A percentile compares a stretch with the other conserved stretches of the same genome.
These are phyloP conservation scores for Nepenthes alata DNA, from an alignment of 179 eudicot genomes.

Conservation along the genomic window DNA sequence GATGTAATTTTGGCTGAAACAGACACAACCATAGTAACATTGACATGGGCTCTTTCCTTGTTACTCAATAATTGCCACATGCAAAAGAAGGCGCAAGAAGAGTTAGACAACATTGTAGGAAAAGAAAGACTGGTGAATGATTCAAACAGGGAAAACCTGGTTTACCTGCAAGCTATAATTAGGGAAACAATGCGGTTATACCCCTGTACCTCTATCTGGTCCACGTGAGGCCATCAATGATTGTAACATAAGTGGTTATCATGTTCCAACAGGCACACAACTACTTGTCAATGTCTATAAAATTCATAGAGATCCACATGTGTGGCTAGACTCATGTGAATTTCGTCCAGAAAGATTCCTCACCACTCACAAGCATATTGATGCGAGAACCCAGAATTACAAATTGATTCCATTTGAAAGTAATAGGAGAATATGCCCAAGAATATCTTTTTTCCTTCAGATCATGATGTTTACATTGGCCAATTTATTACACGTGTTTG, in stretches of 20 bases:
- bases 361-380: slow-evolving; percentile 6
- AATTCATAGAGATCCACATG: slow-evolving; percentile 14
- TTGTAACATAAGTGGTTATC: slow-evolving; percentile 11
- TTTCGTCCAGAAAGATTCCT: slow-evolving; percentile 22
- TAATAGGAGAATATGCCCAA: slow-evolving; percentile 19
- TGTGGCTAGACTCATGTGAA: slow-evolving; percentile 16
- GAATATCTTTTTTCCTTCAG: slow-evolving; percentile 2
- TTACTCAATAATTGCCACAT: slow-evolving; percentile 8
- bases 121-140: slow-evolving; percentile 15
- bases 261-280: slow-evolving; percentile 12
- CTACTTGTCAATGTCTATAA: slow-evolving; percentile 10
- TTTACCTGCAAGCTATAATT: slow-evolving; percentile 7
- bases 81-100: slow-evolving; percentile 6
- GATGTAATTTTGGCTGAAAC: neutral
- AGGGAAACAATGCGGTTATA: slow-evolving; percentile 12
- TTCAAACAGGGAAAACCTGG: slow-evolving; percentile 11
- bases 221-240: slow-evolving; percentile 8
- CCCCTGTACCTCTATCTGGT: slow-evolving; percentile 6
- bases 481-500: neutral
- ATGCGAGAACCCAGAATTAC: slow-evolving; percentile 10
- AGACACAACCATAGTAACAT: slow-evolving; percentile 8
- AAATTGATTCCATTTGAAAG: slow-evolving; percentile 19
- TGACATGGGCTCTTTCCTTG: slow-evolving; percentile 15
- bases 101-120: slow-evolving; percentile 8
- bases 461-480: neutral